phyloP scores from a whole-genome alignment of 2,329 filamentous ascomycete genomes.

The Alternaria triticimaculans region DNA sequence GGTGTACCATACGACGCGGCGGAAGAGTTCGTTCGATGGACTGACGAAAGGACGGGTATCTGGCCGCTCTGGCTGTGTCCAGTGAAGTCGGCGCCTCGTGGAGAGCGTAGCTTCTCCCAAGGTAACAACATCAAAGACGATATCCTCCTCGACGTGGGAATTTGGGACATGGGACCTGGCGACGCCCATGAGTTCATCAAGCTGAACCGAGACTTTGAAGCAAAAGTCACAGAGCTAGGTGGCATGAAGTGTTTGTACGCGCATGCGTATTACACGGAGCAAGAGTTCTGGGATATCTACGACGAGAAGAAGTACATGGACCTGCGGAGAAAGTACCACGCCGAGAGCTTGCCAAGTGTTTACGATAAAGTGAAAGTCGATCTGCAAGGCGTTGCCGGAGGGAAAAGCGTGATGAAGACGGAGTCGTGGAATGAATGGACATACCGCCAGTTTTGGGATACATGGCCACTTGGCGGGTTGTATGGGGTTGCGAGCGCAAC shows the following conservation, averaged over 20 bases:
- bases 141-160: constrained; percentile 56
- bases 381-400: constrained; percentile 44
- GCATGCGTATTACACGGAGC: constrained; percentile 79
- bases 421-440: constrained; percentile 40
- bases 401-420: constrained; percentile 2
- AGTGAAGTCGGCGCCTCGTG: constrained; percentile 38
- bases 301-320: constrained; percentile 66
- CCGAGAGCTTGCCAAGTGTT: constrained; percentile 68
- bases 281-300: constrained; percentile 74
- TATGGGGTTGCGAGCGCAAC: constrained; percentile 50
- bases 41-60: constrained; percentile 56
- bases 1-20: constrained; percentile 62
- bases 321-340: constrained; percentile 69
- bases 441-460: constrained; percentile 36
- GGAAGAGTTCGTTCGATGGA: constrained; percentile 61
- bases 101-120: constrained; percentile 39
- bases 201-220: constrained; percentile 75
- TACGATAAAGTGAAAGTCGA: constrained; percentile 69
- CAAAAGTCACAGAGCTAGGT: constrained; percentile 70
- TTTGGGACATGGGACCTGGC: constrained; percentile 79
- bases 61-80: constrained; percentile 69
- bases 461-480: constrained; percentile 48
- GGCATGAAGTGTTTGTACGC: constrained; percentile 91
- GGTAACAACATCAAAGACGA: constrained; percentile 38
- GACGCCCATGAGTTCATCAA: constrained; percentile 65